Base-by-base conservation (phyloP, 345 rosid species). In the Euphorbia lathyris region DNA sequence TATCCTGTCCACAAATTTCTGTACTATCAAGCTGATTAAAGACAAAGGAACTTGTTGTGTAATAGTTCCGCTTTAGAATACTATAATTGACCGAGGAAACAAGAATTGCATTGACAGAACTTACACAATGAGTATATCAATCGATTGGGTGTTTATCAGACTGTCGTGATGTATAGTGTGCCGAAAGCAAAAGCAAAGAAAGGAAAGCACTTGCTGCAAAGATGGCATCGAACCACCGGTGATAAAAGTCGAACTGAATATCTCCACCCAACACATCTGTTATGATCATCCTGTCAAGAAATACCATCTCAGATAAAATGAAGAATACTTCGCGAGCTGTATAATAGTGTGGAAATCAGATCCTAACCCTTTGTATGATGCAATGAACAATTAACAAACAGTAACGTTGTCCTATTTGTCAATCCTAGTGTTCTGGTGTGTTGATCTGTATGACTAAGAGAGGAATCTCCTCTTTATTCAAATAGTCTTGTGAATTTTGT, bases 201-300 rank as follows among this genome's bases (percentile, higher is more conserved):
- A 92, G 96, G 84, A 95, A 90, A 68, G 97, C 93, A 70, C 97
- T 92, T 32, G 99, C 99, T 60, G 88, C 97, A 68, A 90, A 87
- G 65, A 91, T 87, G 22, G 99, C 98, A 83, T 92, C 99, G 66
- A 95, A 92, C 97, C 97, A 95, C 68, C 96, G 83, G 70, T 95
- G 98, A 83, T 92, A 95, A 79, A 92, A 92, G 81, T 90, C 99
- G 63, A 95, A 92, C 82, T 92, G 99, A 76, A 92, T 92, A 69
- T 95, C 99, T 73, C 97, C 98, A 12, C 98, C 99, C 79, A 95
- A 69, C 52, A 96, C 99, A 68, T 86, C 96, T 26, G 96, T 96
- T 85, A 92, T 92, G 68, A 92, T 92, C 71, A 87, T 76, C 88
- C 99, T 92, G 97, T 78, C 85, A 81, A 66, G 19, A 63, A 25